phyloP scores from a whole-genome alignment of 2,329 filamentous ascomycete species.

The Chrysosporium keratinophilum region DNA sequence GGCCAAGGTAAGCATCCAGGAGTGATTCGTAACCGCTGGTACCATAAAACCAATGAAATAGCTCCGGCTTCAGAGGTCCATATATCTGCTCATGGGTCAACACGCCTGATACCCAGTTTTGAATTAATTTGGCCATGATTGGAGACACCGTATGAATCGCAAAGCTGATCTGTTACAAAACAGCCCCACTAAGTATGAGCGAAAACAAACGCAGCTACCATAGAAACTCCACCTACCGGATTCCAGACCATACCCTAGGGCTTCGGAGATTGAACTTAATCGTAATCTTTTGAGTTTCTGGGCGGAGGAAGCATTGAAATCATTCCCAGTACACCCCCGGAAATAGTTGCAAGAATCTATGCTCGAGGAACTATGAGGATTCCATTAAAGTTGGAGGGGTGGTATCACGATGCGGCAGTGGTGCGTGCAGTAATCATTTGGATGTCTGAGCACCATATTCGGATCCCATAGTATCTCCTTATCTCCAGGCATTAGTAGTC shows the following conservation, averaged over 20 bases:
- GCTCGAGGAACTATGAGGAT: background rate
- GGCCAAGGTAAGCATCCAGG: background rate
- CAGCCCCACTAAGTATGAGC: background rate
- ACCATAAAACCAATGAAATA: background rate
- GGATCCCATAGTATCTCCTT: too few species aligned
- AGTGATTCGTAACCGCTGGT: background rate
- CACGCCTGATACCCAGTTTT: too few species aligned
- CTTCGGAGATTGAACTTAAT: background rate
- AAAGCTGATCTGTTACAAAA: background rate
- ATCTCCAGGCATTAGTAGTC: background rate
- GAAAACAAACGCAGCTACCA: background rate
- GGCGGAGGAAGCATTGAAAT: slow-evolving; percentile 3
- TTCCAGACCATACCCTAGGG: background rate
- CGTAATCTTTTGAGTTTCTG: slow-evolving; percentile 2
- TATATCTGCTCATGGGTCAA: too few species aligned
- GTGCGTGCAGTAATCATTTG: too few species aligned
- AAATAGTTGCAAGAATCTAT: background rate
- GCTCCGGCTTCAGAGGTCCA: background rate
- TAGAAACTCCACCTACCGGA: background rate
- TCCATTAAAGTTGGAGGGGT: background rate
- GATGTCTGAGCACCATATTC: background rate
- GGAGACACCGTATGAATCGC: slow-evolving; percentile 5
- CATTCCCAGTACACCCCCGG: background rate
- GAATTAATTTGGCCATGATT: background rate
- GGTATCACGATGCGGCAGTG: background rate